Conservation (phyloP, 495 filamentous ascomycete species). For the Trichocladium uniseriatum region DNA sequence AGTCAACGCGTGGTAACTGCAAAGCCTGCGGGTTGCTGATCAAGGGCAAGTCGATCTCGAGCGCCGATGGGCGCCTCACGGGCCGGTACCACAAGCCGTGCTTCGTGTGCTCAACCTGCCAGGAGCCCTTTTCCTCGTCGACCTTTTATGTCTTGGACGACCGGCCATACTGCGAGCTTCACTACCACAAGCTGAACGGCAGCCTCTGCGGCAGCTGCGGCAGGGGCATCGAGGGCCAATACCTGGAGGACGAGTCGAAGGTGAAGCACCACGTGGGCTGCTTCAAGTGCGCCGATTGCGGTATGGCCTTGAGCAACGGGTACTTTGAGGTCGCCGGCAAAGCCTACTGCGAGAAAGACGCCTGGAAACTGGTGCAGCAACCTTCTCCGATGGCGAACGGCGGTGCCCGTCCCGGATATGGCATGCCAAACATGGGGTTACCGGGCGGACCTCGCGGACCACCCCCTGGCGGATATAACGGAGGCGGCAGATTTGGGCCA, state of each 20-base stretch:
- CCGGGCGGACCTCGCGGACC: slow-evolving; percentile 3
- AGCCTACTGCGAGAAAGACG: slow-evolving; percentile 79
- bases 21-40: slow-evolving; percentile 73
- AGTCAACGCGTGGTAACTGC: slow-evolving; percentile 59
- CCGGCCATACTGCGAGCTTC: slow-evolving; percentile 78
- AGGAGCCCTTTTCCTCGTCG: slow-evolving; percentile 68
- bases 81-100: slow-evolving; percentile 90
- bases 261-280: slow-evolving; percentile 82
- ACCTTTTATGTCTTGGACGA: slow-evolving; percentile 91
- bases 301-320: slow-evolving; percentile 52
- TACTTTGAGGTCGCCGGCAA: slow-evolving; percentile 46
- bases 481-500: slow-evolving; percentile 1
- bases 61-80: slow-evolving; percentile 84
- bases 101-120: slow-evolving; percentile 84
- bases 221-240: slow-evolving; percentile 84
- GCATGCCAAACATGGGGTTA: slow-evolving; percentile 2
- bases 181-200: slow-evolving; percentile 88
- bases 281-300: slow-evolving; percentile 66
- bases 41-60: slow-evolving; percentile 84
- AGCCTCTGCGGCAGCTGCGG: slow-evolving; percentile 74
- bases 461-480: slow-evolving; percentile 4
- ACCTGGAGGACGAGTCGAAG: slow-evolving; percentile 71
- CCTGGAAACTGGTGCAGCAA: slow-evolving; percentile 46
- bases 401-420: slow-evolving; percentile 10
- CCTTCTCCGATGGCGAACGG: slow-evolving; percentile 12